Evolutionary conservation across 306 rosid species (phyloP).

Genomic region (Begonia masoniana): DNA sequence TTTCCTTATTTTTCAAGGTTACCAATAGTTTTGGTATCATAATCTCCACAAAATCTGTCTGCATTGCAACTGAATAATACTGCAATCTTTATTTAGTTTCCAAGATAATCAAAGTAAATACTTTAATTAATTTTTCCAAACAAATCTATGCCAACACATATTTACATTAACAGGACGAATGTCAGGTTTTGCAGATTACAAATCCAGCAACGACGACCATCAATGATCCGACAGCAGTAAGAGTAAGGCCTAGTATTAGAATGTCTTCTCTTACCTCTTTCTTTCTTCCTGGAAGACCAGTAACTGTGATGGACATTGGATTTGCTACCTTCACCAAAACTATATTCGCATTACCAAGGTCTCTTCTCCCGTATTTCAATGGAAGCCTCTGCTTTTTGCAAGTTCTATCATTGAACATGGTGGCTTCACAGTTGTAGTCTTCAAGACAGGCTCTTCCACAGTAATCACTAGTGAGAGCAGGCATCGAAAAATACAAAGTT

Average conservation of each 20-base stretch:
- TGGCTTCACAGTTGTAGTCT: constrained; percentile 17
- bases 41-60: too few species aligned
- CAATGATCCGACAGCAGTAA: background rate
- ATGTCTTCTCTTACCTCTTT: background rate
- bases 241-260: background rate
- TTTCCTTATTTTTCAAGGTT: too few species aligned
- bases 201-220: background rate
- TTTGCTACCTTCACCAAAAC: constrained; percentile 12
- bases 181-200: background rate
- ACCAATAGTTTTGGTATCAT: too few species aligned
- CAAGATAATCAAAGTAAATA: too few species aligned
- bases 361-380: constrained; percentile 9
- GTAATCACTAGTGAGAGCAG: background rate
- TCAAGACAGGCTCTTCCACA: constrained; percentile 10
- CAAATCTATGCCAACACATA: too few species aligned
- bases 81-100: too few species aligned
- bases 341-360: background rate
- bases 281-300: background rate
- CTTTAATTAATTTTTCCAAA: too few species aligned
- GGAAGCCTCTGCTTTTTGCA: constrained; percentile 18
- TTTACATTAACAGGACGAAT: too few species aligned
- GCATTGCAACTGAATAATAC: too few species aligned
- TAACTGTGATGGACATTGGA: background rate
- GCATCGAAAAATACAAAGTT: background rate
- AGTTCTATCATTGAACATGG: background rate